Percentiles rank a stretch among this genome's conserved stretches.
Conservation (phyloP, 179 eudicot species). For the Spergularia azorica region DNA sequence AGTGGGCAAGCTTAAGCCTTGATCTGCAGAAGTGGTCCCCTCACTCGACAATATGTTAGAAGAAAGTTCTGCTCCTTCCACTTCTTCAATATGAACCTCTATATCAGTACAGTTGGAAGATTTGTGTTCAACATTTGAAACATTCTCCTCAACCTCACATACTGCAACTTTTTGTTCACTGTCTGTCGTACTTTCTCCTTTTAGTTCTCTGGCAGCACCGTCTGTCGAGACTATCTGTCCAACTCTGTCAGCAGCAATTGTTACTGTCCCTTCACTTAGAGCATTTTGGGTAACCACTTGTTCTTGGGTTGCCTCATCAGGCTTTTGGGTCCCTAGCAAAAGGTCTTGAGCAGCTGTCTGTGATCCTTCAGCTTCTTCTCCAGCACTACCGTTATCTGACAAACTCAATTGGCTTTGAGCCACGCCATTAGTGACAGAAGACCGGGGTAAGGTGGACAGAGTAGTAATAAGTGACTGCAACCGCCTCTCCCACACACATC, state of each 20-base stretch:
- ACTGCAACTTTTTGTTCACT: neutral
- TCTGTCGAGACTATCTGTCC: conserved; percentile 12
- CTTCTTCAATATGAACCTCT: conserved; percentile 34
- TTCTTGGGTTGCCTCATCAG: conserved; percentile 10
- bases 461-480: conserved; percentile 59
- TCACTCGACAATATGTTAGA: conserved; percentile 34
- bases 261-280: conserved; percentile 10
- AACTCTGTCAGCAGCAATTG: conserved; percentile 1
- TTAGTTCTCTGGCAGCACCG: neutral
- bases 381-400: conserved; percentile 19
- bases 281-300: conserved; percentile 18
- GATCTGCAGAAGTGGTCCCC: conserved; percentile 21
- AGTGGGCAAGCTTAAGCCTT: conserved; percentile 16
- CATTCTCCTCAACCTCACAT: conserved; percentile 8
- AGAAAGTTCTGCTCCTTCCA: conserved; percentile 31
- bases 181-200: conserved; percentile 1
- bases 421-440: conserved; percentile 22
- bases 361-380: conserved; percentile 22
- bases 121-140: conserved; percentile 23
- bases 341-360: conserved; percentile 10
- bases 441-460: conserved; percentile 29
- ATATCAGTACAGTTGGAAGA: conserved; percentile 24
- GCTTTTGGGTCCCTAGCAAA: conserved; percentile 1
- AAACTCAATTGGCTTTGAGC: conserved; percentile 8
- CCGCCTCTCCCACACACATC: conserved; percentile 75